Percentiles rank a stretch among this genome's conserved stretches.
These are phyloP conservation scores for Penicillium fimorum DNA, from an alignment of 495 filamentous ascomycete species.

Conservation along the genomic window DNA sequence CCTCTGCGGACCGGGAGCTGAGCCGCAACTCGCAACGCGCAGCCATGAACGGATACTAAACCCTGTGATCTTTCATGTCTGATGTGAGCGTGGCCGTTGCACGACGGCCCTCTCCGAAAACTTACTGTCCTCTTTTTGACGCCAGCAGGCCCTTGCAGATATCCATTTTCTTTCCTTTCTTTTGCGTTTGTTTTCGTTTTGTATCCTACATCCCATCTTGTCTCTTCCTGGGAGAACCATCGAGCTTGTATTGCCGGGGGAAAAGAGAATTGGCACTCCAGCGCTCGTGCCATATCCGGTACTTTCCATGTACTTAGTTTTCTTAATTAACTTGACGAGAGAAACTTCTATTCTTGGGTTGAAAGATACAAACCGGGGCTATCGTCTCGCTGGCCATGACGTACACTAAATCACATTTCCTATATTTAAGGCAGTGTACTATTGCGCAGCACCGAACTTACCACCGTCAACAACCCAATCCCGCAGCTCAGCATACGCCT, in stretches of 20 bases:
- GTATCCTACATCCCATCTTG: slow-evolving; percentile 20
- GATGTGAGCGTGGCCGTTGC: slow-evolving; percentile 20
- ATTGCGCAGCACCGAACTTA: slow-evolving; percentile 33
- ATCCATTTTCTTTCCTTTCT: slow-evolving; percentile 44
- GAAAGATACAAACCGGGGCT: neutral
- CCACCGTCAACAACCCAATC: slow-evolving; percentile 58
- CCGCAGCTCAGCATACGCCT: slow-evolving; percentile 75
- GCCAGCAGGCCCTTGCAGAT: slow-evolving; percentile 47
- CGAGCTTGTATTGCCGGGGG: slow-evolving; percentile 28
- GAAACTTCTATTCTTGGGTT: slow-evolving; percentile 23
- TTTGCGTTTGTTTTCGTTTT: slow-evolving; percentile 26
- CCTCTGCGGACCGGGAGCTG: slow-evolving; percentile 88
- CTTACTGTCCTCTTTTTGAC: slow-evolving; percentile 32
- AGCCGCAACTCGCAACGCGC: slow-evolving; percentile 94
- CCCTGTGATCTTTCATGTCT: slow-evolving; percentile 11
- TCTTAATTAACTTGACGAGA: slow-evolving; percentile 40
- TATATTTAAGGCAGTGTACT: neutral
- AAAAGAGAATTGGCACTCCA: slow-evolving; percentile 34
- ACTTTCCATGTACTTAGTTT: slow-evolving; percentile 45
- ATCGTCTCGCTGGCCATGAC: neutral
- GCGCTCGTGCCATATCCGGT: slow-evolving; percentile 29
- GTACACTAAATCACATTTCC: neutral
- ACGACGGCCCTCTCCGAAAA: slow-evolving; percentile 23
- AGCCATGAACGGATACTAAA: slow-evolving; percentile 96
- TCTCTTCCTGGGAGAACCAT: slow-evolving; percentile 15